These are phyloP conservation scores for Chalaropsis ovoidea DNA, from an alignment of 2,329 filamentous ascomycete species.

Conservation along the genomic window DNA sequence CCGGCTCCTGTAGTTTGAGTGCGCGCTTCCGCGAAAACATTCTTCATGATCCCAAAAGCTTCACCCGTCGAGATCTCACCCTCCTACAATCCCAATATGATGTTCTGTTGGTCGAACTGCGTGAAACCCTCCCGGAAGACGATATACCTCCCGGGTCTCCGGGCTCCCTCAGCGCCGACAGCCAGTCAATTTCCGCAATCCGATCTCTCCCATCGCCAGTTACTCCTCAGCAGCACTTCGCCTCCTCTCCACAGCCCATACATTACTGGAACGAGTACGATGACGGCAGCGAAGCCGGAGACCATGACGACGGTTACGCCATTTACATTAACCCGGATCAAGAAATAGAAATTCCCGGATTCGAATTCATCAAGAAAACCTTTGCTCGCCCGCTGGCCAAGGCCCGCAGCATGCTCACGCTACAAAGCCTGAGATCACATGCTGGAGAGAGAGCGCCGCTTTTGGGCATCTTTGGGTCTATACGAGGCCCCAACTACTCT, in stretches of 20 bases:
- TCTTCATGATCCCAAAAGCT: constrained; percentile 57
- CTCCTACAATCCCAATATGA: constrained; percentile 43
- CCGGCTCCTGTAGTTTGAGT: constrained; percentile 55
- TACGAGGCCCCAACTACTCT: constrained; percentile 2
- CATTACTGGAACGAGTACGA: constrained; percentile 85
- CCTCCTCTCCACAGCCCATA: constrained; percentile 24
- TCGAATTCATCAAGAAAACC: constrained; percentile 48
- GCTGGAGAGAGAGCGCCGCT: constrained; percentile 31
- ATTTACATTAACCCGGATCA: constrained; percentile 66
- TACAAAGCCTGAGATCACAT: constrained; percentile 11
- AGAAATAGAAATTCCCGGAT: constrained; percentile 49
- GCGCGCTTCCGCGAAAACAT: constrained; percentile 57
- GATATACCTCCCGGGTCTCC: constrained; percentile 36
- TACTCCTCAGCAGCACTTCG: constrained; percentile 27
- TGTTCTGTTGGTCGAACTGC: constrained; percentile 41
- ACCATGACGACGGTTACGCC: constrained; percentile 52
- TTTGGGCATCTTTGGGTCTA: constrained; percentile 26
- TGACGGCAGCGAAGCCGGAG: constrained; percentile 59
- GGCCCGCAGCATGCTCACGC: constrained; percentile 42
- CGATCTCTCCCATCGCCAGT: constrained; percentile 17
- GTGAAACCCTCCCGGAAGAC: constrained; percentile 36
- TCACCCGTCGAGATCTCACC: constrained; percentile 56
- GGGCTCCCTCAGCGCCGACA: constrained; percentile 29
- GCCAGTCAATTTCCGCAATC: constrained; percentile 16
- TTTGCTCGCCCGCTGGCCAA: constrained; percentile 42